Evolutionary conservation across 1,284 basidiomycete genomes (phyloP), one percentile per base, ranked within the genome.

Genomic region (Rhodotorula sp.): DNA sequence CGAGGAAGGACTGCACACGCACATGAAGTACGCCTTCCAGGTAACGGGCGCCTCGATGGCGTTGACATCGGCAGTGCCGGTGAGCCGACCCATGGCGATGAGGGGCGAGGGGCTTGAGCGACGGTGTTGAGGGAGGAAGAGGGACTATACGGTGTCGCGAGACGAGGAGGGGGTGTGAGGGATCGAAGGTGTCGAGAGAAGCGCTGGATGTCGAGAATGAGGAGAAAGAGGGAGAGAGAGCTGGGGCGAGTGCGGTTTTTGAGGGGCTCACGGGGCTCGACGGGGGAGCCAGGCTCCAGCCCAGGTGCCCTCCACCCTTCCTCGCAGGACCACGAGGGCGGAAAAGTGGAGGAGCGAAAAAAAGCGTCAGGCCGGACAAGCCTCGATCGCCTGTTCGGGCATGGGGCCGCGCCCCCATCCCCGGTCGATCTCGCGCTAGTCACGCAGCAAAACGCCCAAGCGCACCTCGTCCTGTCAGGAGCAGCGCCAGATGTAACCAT

Each of bases 31-130:
- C 5, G 74, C 77, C 70, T 78, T 78, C 53, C 74, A 34, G 36
- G 78, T 78, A 60, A 78, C 78, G 34, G 78, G 78, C 46, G 76
- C 78, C 64, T 78, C 78, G 64, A 78, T 67, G 29, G 63, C 56
- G 64, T 65, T 67, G 48, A 78, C 65, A 51, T 74, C 73, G 58
- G 72, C 62, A 1, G 72, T 66, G 46, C 62, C 69, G 34, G 53
- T 46, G 44, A 73, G 68, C 53, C 57, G 62, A 34, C 66, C 32
- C 59, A 60, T 60, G 56, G 51, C 12, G 57, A 60, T 50, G 55
- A 27, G 51, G 37, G 44, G 54, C 36, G 50, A 8, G 15, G 60
- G n/a, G 56, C 36, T 37, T 44, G 60, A 62, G 39, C 37, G n/a
- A n/a, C n/a, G 55, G 34, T 56, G 56, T 39, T 12, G 56, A 37